Base-by-base conservation (phyloP, 345 rosid genomes). In the Angophora floribunda region DNA sequence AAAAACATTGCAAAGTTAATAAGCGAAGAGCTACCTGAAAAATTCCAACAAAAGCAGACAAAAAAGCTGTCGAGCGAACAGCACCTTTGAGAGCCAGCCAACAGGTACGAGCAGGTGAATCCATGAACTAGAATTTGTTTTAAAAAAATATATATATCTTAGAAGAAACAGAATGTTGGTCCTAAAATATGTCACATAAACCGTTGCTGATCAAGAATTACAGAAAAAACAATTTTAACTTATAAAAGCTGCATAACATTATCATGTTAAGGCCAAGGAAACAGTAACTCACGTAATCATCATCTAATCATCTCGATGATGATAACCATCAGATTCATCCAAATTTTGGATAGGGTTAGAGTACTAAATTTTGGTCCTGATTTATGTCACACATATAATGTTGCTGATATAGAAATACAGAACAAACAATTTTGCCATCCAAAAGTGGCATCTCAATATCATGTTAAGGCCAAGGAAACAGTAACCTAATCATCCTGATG, bases 11-110 rank as follows among this genome's bases (percentile, higher is more conserved):
- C 22, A 89, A 61, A 26, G 87, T 28, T 80, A 88, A 85, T 50
- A 45, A 52, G 87, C 84, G 85, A 63, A 85, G 85, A 44, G 86
- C 82, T 89, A 97, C 99, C 99, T 98, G 99, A 92, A 98, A 98
- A 87, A 98, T 93, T 87, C 99, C 99, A 90, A 97, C 99, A 94
- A 98, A 98, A 79, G 98, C 99, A 89, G 99, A 98, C 92, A 98
- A 93, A 93, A 98, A 98, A 16, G 98, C 79, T 5, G 99, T 98
- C 9, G 99, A 98, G 88, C 95, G 96, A 90, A 96, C 98, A 87
- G 99, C 94, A 89, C 94, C 99, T 92, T 95, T 95, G 67, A 96
- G 87, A 88, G 99, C 99, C 89, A 90, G 89, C 99, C 99, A 98
- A 79, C 95, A 94, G 89, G 97, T 96, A 22, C 94, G 95, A 89